Evolutionary conservation across 768 basidiomycete species (phyloP), one percentile per base, ranked within the genome.

Genomic region (Boletus tomentosulus): DNA sequence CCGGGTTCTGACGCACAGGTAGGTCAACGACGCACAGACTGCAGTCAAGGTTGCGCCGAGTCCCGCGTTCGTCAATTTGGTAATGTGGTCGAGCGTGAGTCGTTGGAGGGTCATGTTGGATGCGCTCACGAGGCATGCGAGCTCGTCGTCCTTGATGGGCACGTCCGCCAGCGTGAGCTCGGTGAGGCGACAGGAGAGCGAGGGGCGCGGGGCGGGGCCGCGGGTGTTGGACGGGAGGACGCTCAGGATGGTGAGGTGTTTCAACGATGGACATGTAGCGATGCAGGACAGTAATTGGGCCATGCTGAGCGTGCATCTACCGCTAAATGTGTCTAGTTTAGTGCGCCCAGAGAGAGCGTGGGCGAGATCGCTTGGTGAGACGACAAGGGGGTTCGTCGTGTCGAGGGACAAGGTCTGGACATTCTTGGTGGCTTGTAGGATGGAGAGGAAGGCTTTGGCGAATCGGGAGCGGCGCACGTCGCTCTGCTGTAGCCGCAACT

Each of bases 91-190:
- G 2, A 61, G 22, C 13, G 39, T 51, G 25, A 61, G 46, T 13
- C 19, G 58, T 25, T 51, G 31, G n/a, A 61, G 49, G 28, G 51
- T 53, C 10, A 41, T 19, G 16, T 49, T 30, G 3, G 58, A 52
- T 6, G 51, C 25, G n/a, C 48, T 53, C 34, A 52, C 43, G 19
- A 60, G 24, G 24, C 30, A 50, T 10, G 27, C 6, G n/a, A 60
- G 46, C 22, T 60, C 59, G 12, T 60, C 58, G 37, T 60, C 54
- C 30, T n/a, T 24, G 41, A 60, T 25, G 1, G 39, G 27, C 22
- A 44, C 15, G 27, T 44, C 3, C 2, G 2, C 0, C n/a, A 59
- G 6, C 6, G 8, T 19, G 31, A 60, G 19, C 25, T 38, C n/a
- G 2, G 54, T 50, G 28, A 56, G 50, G 27, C 35, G 24, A 28